A percentile compares a stretch with the other conserved stretches of the same genome.
Evolutionary conservation across 106 monocot genomes (phyloP).

Genomic region (Triglochin maritima): DNA sequence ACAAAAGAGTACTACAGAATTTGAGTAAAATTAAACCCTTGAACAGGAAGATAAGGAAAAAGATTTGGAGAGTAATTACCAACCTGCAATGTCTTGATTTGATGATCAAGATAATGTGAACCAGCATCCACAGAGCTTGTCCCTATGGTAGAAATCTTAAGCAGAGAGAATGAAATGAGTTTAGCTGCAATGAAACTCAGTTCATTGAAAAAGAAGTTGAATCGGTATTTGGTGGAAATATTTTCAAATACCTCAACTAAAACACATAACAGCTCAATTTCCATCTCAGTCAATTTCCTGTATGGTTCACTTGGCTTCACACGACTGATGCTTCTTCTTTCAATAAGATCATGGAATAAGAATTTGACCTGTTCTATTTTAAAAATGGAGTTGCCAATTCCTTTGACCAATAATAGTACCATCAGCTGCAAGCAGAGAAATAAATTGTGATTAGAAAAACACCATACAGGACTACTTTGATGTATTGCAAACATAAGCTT

Average conservation of each 20-base stretch:
- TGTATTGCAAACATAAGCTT: not conserved
- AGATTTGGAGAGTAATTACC: slow-evolving; percentile 5
- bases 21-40: too few relatives aligned
- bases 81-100: slow-evolving; percentile 60
- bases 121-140: slow-evolving; percentile 16
- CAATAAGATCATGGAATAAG: slow-evolving; percentile 47
- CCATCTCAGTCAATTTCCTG: slow-evolving; percentile 32
- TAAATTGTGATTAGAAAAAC: not conserved
- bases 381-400: slow-evolving; percentile 42
- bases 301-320: slow-evolving; percentile 5
- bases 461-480: not conserved
- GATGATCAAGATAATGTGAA: slow-evolving; percentile 16
- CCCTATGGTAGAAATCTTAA: slow-evolving; percentile 32
- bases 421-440: slow-evolving; percentile 36
- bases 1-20: too few relatives aligned
- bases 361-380: slow-evolving; percentile 33
- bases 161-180: not conserved
- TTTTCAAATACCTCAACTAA: slow-evolving; percentile 54
- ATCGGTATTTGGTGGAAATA: too few relatives aligned
- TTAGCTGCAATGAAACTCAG: too few relatives aligned
- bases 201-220: too few relatives aligned
- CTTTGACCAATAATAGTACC: slow-evolving; percentile 52
- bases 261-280: slow-evolving; percentile 59
- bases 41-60: not conserved
- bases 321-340: slow-evolving; percentile 20